phyloP scores from a whole-genome alignment of 371 early-diverging fungal species.

The Smittium culicis region DNA sequence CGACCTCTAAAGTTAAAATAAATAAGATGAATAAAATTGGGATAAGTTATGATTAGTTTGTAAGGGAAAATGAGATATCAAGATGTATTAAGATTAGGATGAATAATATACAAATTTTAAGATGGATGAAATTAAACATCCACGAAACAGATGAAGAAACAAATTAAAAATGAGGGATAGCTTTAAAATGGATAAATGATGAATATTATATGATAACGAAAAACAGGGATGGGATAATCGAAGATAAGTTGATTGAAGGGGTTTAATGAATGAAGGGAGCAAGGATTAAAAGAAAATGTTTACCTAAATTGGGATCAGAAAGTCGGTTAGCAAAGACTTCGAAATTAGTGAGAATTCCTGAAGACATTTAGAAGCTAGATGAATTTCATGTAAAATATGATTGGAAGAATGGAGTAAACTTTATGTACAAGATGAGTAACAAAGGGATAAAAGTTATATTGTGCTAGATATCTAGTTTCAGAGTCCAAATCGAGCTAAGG shows the following conservation, averaged over 20 bases:
- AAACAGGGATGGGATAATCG: not conserved
- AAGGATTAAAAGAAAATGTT: not conserved
- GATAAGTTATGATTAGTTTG: no score
- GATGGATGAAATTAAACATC: no score
- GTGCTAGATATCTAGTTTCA: no score
- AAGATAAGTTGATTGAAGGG: not conserved
- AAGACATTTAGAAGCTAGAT: not conserved
- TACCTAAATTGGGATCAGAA: constrained; percentile 45
- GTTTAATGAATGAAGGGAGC: not conserved
- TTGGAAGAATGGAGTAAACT: no score
- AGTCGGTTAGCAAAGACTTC: constrained; percentile 54
- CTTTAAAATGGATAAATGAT: not conserved
- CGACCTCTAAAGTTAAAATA: constrained; percentile 28
- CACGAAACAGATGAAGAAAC: no score
- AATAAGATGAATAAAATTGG: not conserved
- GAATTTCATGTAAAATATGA: no score
- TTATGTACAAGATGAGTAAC: no score
- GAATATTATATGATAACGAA: not conserved
- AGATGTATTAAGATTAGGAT: not conserved
- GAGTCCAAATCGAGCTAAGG: no score
- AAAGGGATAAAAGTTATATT: no score
- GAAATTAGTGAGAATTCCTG: constrained; percentile 32
- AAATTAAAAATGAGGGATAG: not conserved
- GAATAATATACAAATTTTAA: no score
- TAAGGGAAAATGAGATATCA: not conserved